phyloP scores from a whole-genome alignment of 2,329 filamentous ascomycete species.

The Claviceps sp. region DNA sequence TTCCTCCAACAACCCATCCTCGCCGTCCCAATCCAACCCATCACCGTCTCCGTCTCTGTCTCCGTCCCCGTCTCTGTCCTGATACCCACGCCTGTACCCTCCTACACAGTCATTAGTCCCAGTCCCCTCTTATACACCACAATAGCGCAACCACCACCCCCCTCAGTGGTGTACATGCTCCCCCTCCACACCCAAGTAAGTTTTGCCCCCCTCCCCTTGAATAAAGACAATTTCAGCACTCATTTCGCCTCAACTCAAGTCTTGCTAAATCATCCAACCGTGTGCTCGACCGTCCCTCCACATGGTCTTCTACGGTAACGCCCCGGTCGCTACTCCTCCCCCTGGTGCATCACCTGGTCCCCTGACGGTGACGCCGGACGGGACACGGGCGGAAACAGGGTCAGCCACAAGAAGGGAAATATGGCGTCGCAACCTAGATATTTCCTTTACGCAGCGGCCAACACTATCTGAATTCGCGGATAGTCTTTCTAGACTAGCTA shows the following conservation, averaged over 20 bases:
- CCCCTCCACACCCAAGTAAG: neutral
- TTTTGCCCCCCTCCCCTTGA: no score
- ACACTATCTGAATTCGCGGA: neutral
- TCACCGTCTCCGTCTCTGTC: neutral
- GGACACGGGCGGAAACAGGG: no score
- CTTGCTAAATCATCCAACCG: neutral
- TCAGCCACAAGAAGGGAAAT: neutral
- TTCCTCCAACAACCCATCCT: slow-evolving; percentile 16
- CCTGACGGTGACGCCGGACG: no score
- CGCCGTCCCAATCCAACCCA: slow-evolving; percentile 1
- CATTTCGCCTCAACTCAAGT: no score
- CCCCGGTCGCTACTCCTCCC: neutral
- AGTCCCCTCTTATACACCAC: neutral
- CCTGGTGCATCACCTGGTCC: neutral
- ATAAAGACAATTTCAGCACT: neutral
- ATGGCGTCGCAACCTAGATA: slow-evolving; percentile 2
- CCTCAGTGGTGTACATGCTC: neutral
- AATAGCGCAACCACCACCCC: neutral
- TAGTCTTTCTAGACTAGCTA: neutral
- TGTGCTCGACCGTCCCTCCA: neutral
- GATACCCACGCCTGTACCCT: neutral
- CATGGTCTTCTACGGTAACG: slow-evolving; percentile 4
- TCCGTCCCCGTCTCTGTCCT: neutral
- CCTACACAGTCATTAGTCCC: neutral
- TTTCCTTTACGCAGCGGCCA: neutral